Base-by-base conservation (phyloP, 2,329 filamentous ascomycete genomes). In the Sclerotiophoma versabilis region DNA sequence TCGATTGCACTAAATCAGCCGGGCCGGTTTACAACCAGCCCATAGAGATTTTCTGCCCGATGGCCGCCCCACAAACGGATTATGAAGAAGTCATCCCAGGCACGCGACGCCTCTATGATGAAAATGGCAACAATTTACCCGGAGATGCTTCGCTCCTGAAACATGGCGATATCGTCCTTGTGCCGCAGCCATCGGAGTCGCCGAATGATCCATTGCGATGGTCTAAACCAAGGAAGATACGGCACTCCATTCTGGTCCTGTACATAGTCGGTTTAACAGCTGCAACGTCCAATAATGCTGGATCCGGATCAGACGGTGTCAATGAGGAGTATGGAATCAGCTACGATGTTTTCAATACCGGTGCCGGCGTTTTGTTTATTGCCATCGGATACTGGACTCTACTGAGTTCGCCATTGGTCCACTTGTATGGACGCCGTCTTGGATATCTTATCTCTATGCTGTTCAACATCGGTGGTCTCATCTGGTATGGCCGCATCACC, bases 201-300 rank as follows among this genome's bases (percentile, higher is more conserved):
- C 73, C 76, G 2, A 73, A 78, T 33, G 81, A 84, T 51, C 81
- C 81, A 0, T 68, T 83, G 45, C 83, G 83, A 63, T 84, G 81
- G 82, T 71, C 69, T 9, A 69, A 74, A 59, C 57, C 64, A 47
- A 79, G 76, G 68, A 84, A 84, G 62, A 56, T 54, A 12, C 60
- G 60, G 60, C 60, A 62, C 41, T 62, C 60, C 27, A 43, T 62
- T 26, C 50, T 63, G 29, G 60, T 63, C 22, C 30, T 60, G 33
- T 63, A 60, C 39, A 59, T 63, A 32, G 60, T 61, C 22, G 60
- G 55, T 5, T 26, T 63, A 11, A 63, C 60, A 19, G 60, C 60
- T 33, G 60, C 60, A 11, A 63, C 60, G 12, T 63, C 60, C 6
- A 63, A 63, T 45, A 61, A 63, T 33, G 60, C 60, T 34, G 60